Conservation (phyloP, 371 early-diverging fungal species). For the Ordospora pajunii region DNA sequence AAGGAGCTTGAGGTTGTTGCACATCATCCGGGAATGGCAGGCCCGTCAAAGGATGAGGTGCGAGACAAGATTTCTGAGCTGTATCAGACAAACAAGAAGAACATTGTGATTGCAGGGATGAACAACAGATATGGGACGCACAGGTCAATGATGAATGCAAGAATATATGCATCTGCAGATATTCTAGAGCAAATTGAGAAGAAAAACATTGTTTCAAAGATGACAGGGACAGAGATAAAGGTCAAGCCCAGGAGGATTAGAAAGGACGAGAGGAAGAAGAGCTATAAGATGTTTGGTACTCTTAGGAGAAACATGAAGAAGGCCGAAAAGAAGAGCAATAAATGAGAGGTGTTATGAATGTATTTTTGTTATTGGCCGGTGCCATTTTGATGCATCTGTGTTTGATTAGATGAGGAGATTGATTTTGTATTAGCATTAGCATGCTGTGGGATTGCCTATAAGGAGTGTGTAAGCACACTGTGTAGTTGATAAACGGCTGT, state of each 20-base stretch:
- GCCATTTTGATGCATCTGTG: background rate
- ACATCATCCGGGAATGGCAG: constrained; percentile 45
- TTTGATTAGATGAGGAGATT: too few species aligned
- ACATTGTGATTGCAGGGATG: constrained; percentile 44
- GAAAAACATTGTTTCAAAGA: constrained; percentile 44
- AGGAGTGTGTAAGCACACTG: too few species aligned
- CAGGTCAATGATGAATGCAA: constrained; percentile 41
- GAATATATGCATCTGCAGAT: constrained; percentile 47
- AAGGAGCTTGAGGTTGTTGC: constrained; percentile 54
- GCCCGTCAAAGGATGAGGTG: constrained; percentile 53
- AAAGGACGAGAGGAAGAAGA: constrained; percentile 58
- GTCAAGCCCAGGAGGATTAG: constrained; percentile 47
- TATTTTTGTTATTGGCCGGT: background rate
- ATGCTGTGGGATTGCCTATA: too few species aligned
- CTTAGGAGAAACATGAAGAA: constrained; percentile 48
- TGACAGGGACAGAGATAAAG: constrained; percentile 43
- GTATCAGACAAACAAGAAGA: constrained; percentile 33
- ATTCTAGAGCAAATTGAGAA: constrained; percentile 46
- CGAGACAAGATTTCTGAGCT: constrained; percentile 36
- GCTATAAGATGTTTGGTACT: constrained; percentile 58
- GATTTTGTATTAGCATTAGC: too few species aligned
- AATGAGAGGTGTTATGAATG: constrained; percentile 17
- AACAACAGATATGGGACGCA: constrained; percentile 56
- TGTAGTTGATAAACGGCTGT: too few species aligned
- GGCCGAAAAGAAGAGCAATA: constrained; percentile 47